Base-by-base conservation (phyloP, 2,329 filamentous ascomycete species). In the Monosporascus cannonballus region DNA sequence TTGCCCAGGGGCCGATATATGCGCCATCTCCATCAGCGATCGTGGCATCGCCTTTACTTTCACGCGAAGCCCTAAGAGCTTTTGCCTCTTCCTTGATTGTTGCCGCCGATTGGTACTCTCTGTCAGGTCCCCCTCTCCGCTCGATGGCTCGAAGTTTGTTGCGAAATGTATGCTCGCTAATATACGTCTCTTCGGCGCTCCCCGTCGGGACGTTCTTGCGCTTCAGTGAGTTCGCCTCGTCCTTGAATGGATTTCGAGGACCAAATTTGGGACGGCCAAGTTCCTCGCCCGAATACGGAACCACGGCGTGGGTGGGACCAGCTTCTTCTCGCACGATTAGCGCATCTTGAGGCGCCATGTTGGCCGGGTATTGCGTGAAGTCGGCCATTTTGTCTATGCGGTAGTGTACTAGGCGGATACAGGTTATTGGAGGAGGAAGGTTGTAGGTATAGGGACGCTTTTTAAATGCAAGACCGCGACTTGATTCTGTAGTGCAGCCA, bases 1-100 rank as follows among this genome's bases (percentile, higher is more conserved):
- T 85, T 8, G 94, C 95, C 95, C 95, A 99, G 0, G 94, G 95
- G 0, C 95, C 95, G 38, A 96, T 81, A 70, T 99, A 99, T 46
- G 91, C 86, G 51, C 86, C 87, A 7, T 90, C 85, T 1, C 94
- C 94, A 63, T 96, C 92, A 0, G 92, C 87, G 39, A 96, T 79
- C 18, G 85, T 84, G 42, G 90, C 83, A 67, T 93, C 85, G 47
- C 94, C 94, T 66, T 94, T 96, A 60, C 76, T 84, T 70, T 97
- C 91, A 55, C 94, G 80, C 61, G 86, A 88, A n/a, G 85, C 77
- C 47, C 87, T 78, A 69, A 90, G 74, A 54, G 76, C 76, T 38
- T 83, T 83, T 5, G 86, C 84, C 52, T 85, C 81, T 58, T 88
- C 87, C 70, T 95, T 96, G 27, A 81, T 75, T 14, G 84, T 71